phyloP scores from a whole-genome alignment of 768 basidiomycete genomes.

The Panaeolus papilionaceus region DNA sequence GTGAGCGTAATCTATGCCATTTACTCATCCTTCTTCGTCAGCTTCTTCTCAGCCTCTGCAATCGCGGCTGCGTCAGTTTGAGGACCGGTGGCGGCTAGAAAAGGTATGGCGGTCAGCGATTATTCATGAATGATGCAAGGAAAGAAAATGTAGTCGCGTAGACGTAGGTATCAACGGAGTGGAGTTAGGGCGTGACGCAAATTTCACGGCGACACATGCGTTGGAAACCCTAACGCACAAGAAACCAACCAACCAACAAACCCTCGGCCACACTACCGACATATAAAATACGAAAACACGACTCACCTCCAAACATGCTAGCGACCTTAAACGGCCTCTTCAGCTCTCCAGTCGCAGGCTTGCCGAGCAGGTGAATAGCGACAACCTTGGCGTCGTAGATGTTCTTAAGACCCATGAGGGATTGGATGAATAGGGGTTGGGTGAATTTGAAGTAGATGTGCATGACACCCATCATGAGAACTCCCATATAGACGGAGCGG shows the following conservation, averaged over 20 bases:
- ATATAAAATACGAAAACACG: neutral
- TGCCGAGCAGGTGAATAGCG: slow-evolving; percentile 81
- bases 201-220: too few relatives aligned
- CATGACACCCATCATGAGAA: slow-evolving; percentile 91
- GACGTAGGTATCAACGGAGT: neutral
- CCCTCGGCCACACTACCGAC: neutral
- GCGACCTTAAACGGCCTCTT: slow-evolving; percentile 87
- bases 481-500: slow-evolving; percentile 70
- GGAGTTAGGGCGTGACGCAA: too few relatives aligned
- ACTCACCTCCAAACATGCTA: slow-evolving; percentile 76
- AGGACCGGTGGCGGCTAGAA: slow-evolving; percentile 63
- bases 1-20: neutral
- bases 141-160: neutral
- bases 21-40: slow-evolving; percentile 83
- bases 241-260: neutral
- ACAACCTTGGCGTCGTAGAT: slow-evolving; percentile 88
- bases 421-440: slow-evolving; percentile 95
- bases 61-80: slow-evolving; percentile 87
- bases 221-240: too few relatives aligned
- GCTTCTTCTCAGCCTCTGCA: slow-evolving; percentile 87
- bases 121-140: neutral
- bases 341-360: slow-evolving; percentile 83
- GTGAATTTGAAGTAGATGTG: slow-evolving; percentile 96
- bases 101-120: neutral
- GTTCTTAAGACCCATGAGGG: slow-evolving; percentile 92